Evolutionary conservation across 129 eudicot genomes (phyloP), one percentile per base, ranked within the genome.

Genomic region (Apium graveolens): DNA sequence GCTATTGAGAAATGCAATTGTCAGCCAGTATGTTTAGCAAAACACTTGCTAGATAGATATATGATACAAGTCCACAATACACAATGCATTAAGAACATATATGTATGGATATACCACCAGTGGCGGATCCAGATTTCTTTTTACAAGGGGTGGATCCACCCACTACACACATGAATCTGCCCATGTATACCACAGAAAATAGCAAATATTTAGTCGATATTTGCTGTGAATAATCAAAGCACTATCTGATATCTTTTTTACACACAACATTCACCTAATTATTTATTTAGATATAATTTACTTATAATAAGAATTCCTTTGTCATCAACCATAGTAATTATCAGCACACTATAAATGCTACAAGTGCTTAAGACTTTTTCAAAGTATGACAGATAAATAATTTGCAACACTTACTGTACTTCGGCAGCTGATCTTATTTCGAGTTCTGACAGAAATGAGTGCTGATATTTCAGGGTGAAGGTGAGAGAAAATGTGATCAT

Each of bases 381-480:
- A n/a, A n/a, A n/a, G n/a, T n/a, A n/a, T n/a, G n/a, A 49, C 78
- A 71, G 10, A 44, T 68, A 38, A 21, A 34, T 29, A 24, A 39
- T 35, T n/a, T 42, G 45, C 32, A 62, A 69, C 32, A 87, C 99
- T 92, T 89, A 96, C 99, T 41, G 73, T 84, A 85, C 99, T 92
- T 84, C 99, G 87, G 86, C 99, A 90, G 76, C 89, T 73, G 80
- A 96, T 89, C 89, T 87, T 92, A 71, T 96, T 90, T 76, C 90
- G 83, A 55, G 85, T 90, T 78, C 99, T 88, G 76, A 96, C 55
- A 34, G 95, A 87, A 57, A 96, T 78, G 42, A 96, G 97, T 46
- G 85, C 82, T 18, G 89, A 35, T 76, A 92, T 90, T 78, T 96
- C 92, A 62, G 87, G 44, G 38, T 81, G 80, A 57, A 84, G 79